Evolutionary conservation across 1,139 yeast genomes (phyloP).

Genomic region (Pneumocystis oryctolagi): DNA sequence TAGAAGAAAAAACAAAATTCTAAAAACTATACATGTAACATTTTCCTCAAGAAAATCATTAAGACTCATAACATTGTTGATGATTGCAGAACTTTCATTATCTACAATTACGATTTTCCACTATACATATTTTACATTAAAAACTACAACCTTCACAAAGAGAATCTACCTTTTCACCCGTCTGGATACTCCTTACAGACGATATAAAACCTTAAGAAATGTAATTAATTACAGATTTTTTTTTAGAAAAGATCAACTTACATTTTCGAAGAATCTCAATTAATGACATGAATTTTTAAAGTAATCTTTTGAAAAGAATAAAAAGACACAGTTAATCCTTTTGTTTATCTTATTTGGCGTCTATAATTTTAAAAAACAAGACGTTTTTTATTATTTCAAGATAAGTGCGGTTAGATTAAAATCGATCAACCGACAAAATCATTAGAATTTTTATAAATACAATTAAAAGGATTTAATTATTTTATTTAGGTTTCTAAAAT

Average conservation of each 20-base stretch:
- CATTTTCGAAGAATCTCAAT: background rate
- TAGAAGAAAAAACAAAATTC: background rate
- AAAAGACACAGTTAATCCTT: background rate
- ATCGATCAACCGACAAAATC: background rate
- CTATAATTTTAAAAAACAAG: background rate
- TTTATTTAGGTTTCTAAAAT: too few species aligned
- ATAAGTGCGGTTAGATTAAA: background rate
- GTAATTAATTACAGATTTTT: background rate
- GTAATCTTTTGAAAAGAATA: background rate
- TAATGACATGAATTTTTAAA: background rate
- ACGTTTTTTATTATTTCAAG: background rate
- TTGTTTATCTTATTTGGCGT: background rate
- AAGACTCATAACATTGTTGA: slow-evolving; percentile 25
- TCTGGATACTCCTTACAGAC: background rate
- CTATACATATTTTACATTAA: slow-evolving; percentile 9
- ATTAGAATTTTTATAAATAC: too few species aligned
- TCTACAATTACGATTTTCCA: slow-evolving; percentile 32
- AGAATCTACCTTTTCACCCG: background rate
- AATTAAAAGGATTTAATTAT: too few species aligned
- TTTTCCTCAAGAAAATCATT: slow-evolving; percentile 29
- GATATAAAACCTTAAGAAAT: background rate
- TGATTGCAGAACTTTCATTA: slow-evolving; percentile 24
- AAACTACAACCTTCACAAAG: background rate
- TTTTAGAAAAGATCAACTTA: background rate
- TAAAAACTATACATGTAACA: slow-evolving; percentile 21